Evolutionary conservation across 257 asterid genomes (phyloP), one percentile per base, ranked within the genome.

Genomic region (Misopates orontium): DNA sequence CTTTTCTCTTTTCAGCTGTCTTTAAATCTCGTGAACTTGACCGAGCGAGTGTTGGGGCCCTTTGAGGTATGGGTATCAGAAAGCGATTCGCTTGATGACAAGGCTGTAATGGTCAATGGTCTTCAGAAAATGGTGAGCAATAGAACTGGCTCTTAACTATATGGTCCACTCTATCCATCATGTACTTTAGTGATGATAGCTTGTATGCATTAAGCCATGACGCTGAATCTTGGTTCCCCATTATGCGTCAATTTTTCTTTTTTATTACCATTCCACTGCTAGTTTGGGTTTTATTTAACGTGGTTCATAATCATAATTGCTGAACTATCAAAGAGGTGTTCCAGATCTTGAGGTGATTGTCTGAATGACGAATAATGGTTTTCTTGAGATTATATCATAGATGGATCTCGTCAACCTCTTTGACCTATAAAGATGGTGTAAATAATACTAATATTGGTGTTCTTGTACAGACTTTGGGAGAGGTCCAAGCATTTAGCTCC

Each of bases 11-110:
- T 62, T 4, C 42, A 93, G 99, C 85, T 84, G 65, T 83, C 75
- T 65, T 81, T 90, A 80, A 78, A 82, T 59, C 94, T 93, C 51
- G 47, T 72, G 64, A 93, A 90, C 77, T 82, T 81, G 87, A 84
- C 95, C 13, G 99, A 93, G 54, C 84, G 95, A 58, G 78, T 85
- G 50, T 75, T 93, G 76, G 99, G 99, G 9, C 97, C 99, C 50
- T 90, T 93, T 71, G 90, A 90, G 82, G 90, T 90, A 69, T 83
- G 89, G 90, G 36, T 89, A 71, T 82, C 96, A 28, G 91, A 87
- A 72, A 76, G 80, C 52, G 94, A 82, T 75, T 80, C 89, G 67
- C 87, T 80, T 21, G 95, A 87, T 76, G 97, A 76, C 77, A 90
- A 73, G 77, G 84, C 91, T 60, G 78, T 90, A n/a, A 72, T 93